Percentiles rank a stretch among this genome's conserved stretches.
Evolutionary conservation across 1,284 basidiomycete genomes (phyloP).

Genomic region (Lignosus rhinocerotis): DNA sequence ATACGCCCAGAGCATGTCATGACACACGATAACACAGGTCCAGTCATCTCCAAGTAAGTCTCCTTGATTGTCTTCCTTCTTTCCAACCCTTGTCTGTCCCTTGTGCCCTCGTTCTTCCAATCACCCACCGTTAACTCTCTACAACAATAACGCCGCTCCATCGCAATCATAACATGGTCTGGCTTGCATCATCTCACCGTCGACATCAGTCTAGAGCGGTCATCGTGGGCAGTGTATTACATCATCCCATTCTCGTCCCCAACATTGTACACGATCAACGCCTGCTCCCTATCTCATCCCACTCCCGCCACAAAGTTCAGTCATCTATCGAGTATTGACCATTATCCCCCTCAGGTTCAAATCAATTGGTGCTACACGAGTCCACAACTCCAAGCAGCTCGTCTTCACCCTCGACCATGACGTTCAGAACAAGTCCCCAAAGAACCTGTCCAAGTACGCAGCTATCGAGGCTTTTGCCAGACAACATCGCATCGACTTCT

Average conservation of each 20-base stretch:
- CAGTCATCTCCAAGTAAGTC: constrained; percentile 91
- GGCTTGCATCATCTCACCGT: too few relatives aligned
- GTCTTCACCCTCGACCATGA: constrained; percentile 99
- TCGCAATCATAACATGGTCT: too few relatives aligned
- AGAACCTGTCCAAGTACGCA: constrained; percentile 93
- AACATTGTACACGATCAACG: too few relatives aligned
- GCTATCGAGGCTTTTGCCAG: constrained; percentile 92
- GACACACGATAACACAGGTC: constrained; percentile 98
- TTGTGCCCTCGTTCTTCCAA: too few relatives aligned
- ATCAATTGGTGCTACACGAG: constrained; percentile 88
- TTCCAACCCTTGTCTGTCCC: not conserved
- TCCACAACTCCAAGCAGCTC: constrained; percentile 82
- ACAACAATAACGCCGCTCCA: too few relatives aligned
- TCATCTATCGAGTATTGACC: not conserved
- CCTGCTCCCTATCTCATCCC: too few relatives aligned
- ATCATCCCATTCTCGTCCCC: too few relatives aligned
- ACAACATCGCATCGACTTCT: constrained; percentile 89
- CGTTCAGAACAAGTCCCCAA: constrained; percentile 94
- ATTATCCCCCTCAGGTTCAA: constrained; percentile 68
- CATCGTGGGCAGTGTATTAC: too few relatives aligned
- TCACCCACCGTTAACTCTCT: too few relatives aligned
- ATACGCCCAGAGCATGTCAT: constrained; percentile 97
- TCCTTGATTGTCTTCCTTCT: not conserved
- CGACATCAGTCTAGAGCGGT: too few relatives aligned
- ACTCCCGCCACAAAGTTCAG: not conserved